Percentiles rank a stretch among this genome's conserved stretches.
phyloP scores from a whole-genome alignment of 2,329 filamentous ascomycete species.

The Penicillium fuscoglaucum region DNA sequence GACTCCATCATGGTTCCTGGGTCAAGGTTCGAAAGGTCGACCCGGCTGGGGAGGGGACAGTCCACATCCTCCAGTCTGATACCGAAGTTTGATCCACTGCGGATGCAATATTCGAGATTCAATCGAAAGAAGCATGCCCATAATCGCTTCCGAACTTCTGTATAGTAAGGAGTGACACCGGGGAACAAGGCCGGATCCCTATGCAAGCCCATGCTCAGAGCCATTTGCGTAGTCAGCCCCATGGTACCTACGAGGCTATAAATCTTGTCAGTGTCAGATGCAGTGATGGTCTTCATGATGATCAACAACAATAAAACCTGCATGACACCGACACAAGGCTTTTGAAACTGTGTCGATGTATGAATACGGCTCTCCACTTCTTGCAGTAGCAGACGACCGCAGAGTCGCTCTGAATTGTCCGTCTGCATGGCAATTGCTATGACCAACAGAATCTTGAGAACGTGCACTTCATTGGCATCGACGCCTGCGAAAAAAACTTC shows the following conservation, averaged over 20 bases:
- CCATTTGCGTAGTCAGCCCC: not conserved
- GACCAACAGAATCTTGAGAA: not conserved
- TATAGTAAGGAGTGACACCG: not conserved
- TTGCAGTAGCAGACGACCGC: not conserved
- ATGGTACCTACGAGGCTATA: not conserved
- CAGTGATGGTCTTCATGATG: not conserved
- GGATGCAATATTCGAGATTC: not conserved
- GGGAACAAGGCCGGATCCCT: not conserved
- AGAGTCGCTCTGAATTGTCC: not conserved
- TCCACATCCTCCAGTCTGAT: not conserved
- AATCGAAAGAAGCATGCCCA: not conserved
- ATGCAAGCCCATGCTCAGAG: not conserved
- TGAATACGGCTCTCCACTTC: not conserved
- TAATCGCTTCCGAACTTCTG: not conserved
- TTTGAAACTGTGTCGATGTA: not conserved
- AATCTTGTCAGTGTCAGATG: not conserved
- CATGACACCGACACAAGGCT: not conserved
- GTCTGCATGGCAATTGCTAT: not conserved
- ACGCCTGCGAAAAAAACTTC: no score
- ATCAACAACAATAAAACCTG: not conserved
- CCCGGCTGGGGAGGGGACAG: not conserved
- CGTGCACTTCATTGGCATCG: not conserved
- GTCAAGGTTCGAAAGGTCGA: not conserved
- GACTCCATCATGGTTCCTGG: not conserved
- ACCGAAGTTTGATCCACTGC: not conserved